These are phyloP conservation scores for Elsinoe australis DNA, from an alignment of 2,329 filamentous ascomycete genomes.

Conservation along the genomic window DNA sequence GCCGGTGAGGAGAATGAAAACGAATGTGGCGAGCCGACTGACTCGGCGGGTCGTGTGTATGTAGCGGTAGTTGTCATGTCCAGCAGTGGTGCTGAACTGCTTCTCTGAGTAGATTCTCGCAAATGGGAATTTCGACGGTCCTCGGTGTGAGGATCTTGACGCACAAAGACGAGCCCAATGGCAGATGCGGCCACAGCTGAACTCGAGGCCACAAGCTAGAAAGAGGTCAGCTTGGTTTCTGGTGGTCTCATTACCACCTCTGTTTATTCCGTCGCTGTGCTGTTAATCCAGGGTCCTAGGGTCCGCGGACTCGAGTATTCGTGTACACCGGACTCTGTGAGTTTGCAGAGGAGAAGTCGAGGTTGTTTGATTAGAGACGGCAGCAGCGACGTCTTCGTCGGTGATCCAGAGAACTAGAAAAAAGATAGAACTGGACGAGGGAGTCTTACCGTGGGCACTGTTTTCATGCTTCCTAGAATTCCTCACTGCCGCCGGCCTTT, in stretches of 20 bases:
- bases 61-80: conserved; percentile 22
- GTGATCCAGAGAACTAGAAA: conserved; percentile 10
- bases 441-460: conserved; percentile 38
- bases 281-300: conserved; percentile 10
- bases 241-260: neutral
- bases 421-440: conserved; percentile 11
- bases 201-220: conserved; percentile 56
- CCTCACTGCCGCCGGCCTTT: conserved; percentile 16
- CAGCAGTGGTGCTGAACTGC: conserved; percentile 13
- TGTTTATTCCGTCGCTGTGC: neutral
- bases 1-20: conserved; percentile 18
- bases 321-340: neutral
- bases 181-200: conserved; percentile 53
- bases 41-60: conserved; percentile 21
- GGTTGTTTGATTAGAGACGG: conserved; percentile 9
- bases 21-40: conserved; percentile 18
- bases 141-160: conserved; percentile 34
- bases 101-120: conserved; percentile 4
- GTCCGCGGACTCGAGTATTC: conserved; percentile 3
- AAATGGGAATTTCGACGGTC: neutral
- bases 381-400: conserved; percentile 14
- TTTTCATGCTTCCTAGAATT: conserved; percentile 38
- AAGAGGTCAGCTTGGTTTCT: conserved; percentile 17
- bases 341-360: neutral
- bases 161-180: conserved; percentile 51